Conservation (phyloP, 441 rosid species). For the Bocquillonia castaneifolia region DNA sequence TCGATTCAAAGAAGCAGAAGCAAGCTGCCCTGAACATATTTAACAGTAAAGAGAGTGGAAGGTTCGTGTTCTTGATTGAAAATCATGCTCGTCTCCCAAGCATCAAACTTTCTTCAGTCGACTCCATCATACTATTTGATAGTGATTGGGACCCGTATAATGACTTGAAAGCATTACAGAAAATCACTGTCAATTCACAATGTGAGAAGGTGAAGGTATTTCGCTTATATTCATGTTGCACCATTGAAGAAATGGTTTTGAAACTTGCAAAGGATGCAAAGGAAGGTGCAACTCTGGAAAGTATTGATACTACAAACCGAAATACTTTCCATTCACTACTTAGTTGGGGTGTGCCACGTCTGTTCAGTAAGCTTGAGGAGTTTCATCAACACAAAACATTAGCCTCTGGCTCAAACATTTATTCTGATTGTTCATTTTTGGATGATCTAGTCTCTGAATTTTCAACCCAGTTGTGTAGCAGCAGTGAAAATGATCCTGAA, state of each 20-base stretch:
- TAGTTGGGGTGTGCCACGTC: conserved; percentile 41
- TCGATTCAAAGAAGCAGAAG: conserved; percentile 26
- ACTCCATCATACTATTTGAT: conserved; percentile 34
- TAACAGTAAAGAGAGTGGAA: conserved; percentile 37
- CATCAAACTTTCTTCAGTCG: conserved; percentile 42
- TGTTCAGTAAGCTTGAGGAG: conserved; percentile 35
- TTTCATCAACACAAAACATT: conserved; percentile 24
- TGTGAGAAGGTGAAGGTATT: conserved; percentile 32
- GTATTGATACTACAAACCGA: conserved; percentile 8
- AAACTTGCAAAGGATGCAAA: conserved; percentile 44
- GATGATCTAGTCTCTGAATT: conserved; percentile 34
- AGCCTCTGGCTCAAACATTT: conserved; percentile 19
- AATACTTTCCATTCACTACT: conserved; percentile 28
- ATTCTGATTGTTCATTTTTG: conserved; percentile 27
- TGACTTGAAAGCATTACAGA: conserved; percentile 38
- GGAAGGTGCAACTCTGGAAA: conserved; percentile 26
- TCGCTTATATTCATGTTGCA: conserved; percentile 38
- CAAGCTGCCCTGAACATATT: conserved; percentile 31
- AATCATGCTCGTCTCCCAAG: conserved; percentile 41
- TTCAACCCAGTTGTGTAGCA: conserved; percentile 19
- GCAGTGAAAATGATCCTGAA: conserved; percentile 9
- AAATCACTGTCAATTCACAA: conserved; percentile 30
- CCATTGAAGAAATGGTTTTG: conserved; percentile 41
- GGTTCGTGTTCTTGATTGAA: conserved; percentile 40
- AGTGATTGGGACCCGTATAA: conserved; percentile 43